These are phyloP conservation scores for Hyphodiscus sp. DNA, from an alignment of 2,329 filamentous ascomycete species.

Conservation along the genomic window DNA sequence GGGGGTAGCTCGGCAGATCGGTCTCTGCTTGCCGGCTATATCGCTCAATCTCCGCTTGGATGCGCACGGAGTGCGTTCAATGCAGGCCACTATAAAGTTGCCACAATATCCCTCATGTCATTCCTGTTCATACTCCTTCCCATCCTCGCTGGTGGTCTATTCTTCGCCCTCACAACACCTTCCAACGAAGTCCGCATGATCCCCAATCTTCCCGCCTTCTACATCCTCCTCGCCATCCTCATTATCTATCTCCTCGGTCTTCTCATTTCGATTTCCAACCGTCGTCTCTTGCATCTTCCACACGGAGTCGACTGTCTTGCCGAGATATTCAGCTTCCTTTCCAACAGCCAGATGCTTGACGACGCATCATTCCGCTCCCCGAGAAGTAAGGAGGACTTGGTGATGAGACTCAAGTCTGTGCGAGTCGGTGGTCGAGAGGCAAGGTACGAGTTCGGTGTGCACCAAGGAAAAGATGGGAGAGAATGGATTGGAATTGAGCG, in stretches of 20 bases:
- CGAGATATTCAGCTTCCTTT: slow-evolving; percentile 71
- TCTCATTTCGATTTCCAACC: slow-evolving; percentile 53
- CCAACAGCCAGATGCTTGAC: slow-evolving; percentile 62
- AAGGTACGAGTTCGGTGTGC: slow-evolving; percentile 26
- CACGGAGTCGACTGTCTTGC: slow-evolving; percentile 67
- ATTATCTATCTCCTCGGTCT: slow-evolving; percentile 63
- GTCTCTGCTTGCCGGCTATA: slow-evolving; percentile 65
- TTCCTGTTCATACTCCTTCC: slow-evolving; percentile 57
- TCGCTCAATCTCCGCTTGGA: slow-evolving; percentile 55
- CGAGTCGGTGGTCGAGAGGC: slow-evolving; percentile 15
- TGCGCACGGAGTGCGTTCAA: slow-evolving; percentile 49
- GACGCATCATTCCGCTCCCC: slow-evolving; percentile 69
- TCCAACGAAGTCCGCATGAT: slow-evolving; percentile 55
- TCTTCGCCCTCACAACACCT: slow-evolving; percentile 62
- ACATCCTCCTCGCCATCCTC: slow-evolving; percentile 65
- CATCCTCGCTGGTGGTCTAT: slow-evolving; percentile 61
- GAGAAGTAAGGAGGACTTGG: slow-evolving; percentile 60
- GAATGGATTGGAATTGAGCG: slow-evolving; percentile 27
- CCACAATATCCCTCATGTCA: slow-evolving; percentile 52
- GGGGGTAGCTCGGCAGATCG: slow-evolving; percentile 55
- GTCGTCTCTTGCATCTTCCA: slow-evolving; percentile 59
- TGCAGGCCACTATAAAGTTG: slow-evolving; percentile 58
- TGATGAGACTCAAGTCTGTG: slow-evolving; percentile 49
- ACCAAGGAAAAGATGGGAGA: slow-evolving; percentile 20
- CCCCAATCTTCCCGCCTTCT: slow-evolving; percentile 67